Base-by-base conservation (phyloP, 352 stramenopile genomes). In the Globisporangium spiculum region DNA sequence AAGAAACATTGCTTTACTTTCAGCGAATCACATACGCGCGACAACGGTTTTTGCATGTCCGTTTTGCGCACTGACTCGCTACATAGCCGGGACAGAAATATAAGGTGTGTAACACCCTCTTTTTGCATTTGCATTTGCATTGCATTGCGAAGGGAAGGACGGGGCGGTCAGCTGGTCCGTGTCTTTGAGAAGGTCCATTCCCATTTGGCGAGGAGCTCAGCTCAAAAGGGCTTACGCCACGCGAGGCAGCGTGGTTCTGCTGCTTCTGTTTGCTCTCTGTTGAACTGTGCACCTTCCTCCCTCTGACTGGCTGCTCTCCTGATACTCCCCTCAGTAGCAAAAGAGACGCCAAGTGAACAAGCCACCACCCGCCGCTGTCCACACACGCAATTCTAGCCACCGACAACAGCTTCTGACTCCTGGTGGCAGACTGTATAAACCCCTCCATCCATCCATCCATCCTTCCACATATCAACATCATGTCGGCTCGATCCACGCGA, bases 401-500 rank as follows among this genome's bases (percentile, higher is more conserved):
- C 44, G 27, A 27, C 52, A 57, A 55, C 46, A 65, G 56, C 56
- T 30, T 26, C 32, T 32, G 18, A 10, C 56, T 46, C 30, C 56
- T 61, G 30, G 30, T 32, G 32, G 22, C 12, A 61, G 9, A 48
- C 48, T 55, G 56, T 46, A 46, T 16, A 24, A 24, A 44, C 16
- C 20, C 24, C 10, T 16, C 62, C n/a, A 24, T 18, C 62, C 22
- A 24, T 18, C 62, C 22, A 48, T 27, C 36, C 36, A 53, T 18
- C 32, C 16, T 4, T 22, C 32, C 50, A 20, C 46, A 52, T 3
- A 6, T 32, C 36, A 58, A n/a, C 41, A 57, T 22, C 1, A 66
- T 67, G 59, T 52, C 66, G 26, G 38, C 59, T 26, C 58, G 66
- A 54, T 72, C 67, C 60, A 68, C 67, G 5, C 60, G 61, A 9